Conservation (phyloP, 2,329 filamentous ascomycete genomes). For the Dactylonectria macrodidyma region DNA sequence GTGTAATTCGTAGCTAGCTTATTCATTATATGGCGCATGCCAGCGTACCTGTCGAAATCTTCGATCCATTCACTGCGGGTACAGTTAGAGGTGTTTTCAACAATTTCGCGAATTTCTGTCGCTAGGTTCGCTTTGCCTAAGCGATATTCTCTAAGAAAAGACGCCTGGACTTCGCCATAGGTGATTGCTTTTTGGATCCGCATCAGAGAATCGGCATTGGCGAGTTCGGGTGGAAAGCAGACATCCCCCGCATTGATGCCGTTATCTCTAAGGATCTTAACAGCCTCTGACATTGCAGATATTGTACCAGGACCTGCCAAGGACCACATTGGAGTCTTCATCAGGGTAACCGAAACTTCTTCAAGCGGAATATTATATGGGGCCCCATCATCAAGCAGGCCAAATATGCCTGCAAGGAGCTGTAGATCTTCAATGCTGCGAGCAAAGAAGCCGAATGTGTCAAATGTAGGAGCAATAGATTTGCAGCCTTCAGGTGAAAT, state of each 20-base stretch:
- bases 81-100: background rate
- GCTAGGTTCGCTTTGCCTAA: background rate
- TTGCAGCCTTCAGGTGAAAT: slow-evolving; percentile 34
- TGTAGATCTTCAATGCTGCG: slow-evolving; percentile 70
- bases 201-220: background rate
- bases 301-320: background rate
- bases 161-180: background rate
- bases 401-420: slow-evolving; percentile 66
- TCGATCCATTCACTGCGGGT: background rate
- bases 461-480: slow-evolving; percentile 55
- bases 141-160: background rate
- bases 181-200: background rate
- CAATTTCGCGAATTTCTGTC: background rate
- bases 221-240: background rate
- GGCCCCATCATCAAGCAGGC: background rate
- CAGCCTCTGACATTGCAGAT: background rate
- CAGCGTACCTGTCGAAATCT: background rate
- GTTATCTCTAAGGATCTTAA: background rate
- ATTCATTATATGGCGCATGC: background rate
- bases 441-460: slow-evolving; percentile 70
- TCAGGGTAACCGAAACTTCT: background rate
- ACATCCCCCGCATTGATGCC: background rate
- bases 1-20: background rate
- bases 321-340: background rate
- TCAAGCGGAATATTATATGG: background rate